Percentiles rank a stretch among this genome's conserved stretches.
These are phyloP conservation scores for Lippia alba DNA, from an alignment of 305 asterid species.

Conservation along the genomic window DNA sequence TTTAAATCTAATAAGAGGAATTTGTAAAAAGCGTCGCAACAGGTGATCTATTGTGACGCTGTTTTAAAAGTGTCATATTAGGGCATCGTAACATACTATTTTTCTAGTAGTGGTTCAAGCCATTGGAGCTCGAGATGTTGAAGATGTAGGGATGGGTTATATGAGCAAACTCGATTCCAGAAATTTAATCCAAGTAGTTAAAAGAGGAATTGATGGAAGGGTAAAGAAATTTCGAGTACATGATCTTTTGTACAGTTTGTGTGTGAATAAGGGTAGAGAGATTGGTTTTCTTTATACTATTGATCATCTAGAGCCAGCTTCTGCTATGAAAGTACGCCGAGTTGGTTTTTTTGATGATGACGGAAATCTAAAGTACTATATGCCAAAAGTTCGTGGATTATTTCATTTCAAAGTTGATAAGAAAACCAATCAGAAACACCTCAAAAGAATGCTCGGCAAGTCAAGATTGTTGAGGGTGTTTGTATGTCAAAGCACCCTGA, in stretches of 20 bases:
- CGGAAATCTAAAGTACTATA: too few relatives aligned
- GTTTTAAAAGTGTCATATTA: too few relatives aligned
- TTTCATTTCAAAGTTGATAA: not conserved
- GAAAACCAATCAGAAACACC: not conserved
- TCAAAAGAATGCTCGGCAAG: not conserved
- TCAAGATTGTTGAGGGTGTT: not conserved
- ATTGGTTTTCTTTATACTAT: not conserved
- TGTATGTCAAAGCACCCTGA: too few relatives aligned
- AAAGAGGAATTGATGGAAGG: constrained; percentile 33
- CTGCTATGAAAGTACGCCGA: not conserved
- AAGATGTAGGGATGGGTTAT: not conserved
- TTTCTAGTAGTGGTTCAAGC: too few relatives aligned
- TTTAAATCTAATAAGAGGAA: too few relatives aligned
- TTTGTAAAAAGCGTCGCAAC: too few relatives aligned
- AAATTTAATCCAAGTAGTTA: constrained; percentile 33
- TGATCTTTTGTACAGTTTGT: constrained; percentile 25
- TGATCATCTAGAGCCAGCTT: not conserved
- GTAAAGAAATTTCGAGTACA: constrained; percentile 30
- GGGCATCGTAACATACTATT: too few relatives aligned
- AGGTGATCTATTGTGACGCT: too few relatives aligned
- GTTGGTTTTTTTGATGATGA: not conserved
- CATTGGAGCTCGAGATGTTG: too few relatives aligned
- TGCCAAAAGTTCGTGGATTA: not conserved
- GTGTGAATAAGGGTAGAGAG: not conserved
- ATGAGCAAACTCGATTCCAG: constrained; percentile 25